phyloP scores from a whole-genome alignment of 148 eudicot species.

The Suaeda aralocaspica region DNA sequence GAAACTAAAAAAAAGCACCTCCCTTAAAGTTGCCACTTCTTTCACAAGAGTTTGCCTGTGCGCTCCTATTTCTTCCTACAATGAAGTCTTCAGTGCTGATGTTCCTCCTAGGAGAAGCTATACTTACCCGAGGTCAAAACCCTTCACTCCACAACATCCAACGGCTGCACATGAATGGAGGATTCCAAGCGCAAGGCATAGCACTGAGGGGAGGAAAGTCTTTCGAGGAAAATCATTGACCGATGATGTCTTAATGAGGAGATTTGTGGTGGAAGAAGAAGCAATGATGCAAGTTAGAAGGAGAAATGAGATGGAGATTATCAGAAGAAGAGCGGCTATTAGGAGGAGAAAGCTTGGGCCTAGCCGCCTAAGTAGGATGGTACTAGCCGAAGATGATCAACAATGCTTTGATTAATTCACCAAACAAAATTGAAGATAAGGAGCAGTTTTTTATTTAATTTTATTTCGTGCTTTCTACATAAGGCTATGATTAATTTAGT shows the following conservation, averaged over 20 bases:
- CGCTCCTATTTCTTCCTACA: constrained; percentile 85
- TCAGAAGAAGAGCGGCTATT: constrained; percentile 53
- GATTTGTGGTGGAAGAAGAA: constrained; percentile 87
- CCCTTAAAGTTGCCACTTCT: constrained; percentile 69
- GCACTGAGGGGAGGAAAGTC: constrained; percentile 57
- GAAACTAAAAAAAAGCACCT: constrained; percentile 63
- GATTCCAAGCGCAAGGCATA: constrained; percentile 48
- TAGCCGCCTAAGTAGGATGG: constrained; percentile 84
- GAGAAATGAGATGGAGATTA: constrained; percentile 70
- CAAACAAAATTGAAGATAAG: not conserved
- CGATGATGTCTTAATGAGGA: constrained; percentile 83
- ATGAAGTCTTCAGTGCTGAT: constrained; percentile 59
- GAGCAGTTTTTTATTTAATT: not conserved
- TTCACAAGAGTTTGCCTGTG: constrained; percentile 83
- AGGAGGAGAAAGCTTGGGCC: constrained; percentile 81
- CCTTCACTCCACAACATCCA: constrained; percentile 23
- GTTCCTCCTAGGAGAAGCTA: constrained; percentile 78
- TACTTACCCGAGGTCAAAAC: constrained; percentile 70
- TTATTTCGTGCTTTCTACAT: not conserved
- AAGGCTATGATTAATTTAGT: not conserved
- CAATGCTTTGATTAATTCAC: not conserved
- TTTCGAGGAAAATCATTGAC: constrained; percentile 85
- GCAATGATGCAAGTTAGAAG: constrained; percentile 81
- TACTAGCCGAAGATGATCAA: constrained; percentile 48
- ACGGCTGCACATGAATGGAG: constrained; percentile 30